These are phyloP conservation scores for Aspergillus mulundensis DNA, from an alignment of 495 filamentous ascomycete species.

Conservation along the genomic window DNA sequence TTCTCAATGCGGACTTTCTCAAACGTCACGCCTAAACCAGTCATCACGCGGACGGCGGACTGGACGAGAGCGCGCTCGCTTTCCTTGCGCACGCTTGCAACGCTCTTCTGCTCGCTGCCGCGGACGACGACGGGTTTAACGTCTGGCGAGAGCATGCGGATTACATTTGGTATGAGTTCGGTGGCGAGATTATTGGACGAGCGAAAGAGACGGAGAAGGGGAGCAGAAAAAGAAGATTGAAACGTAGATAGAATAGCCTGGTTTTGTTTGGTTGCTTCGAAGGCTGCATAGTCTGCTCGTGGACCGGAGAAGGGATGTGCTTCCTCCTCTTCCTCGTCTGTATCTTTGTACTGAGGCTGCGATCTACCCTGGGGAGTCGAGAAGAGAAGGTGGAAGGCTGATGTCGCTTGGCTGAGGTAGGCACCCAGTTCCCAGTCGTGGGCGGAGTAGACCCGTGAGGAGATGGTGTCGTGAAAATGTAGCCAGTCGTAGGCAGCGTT, in stretches of 20 bases:
- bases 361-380: conserved; percentile 45
- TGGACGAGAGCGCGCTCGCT: conserved; percentile 74
- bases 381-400: conserved; percentile 92
- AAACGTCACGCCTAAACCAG: conserved; percentile 72
- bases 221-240: conserved; percentile 53
- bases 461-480: conserved; percentile 83
- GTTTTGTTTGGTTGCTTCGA: conserved; percentile 70
- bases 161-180: conserved; percentile 78
- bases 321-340: conserved; percentile 50
- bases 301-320: conserved; percentile 74
- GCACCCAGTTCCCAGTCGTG: conserved; percentile 87
- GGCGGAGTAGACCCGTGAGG: conserved; percentile 62
- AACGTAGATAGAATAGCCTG: conserved; percentile 50
- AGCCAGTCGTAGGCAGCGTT: conserved; percentile 88
- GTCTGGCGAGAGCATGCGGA: conserved; percentile 78
- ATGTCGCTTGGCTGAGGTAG: conserved; percentile 78
- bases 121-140: conserved; percentile 90
- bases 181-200: conserved; percentile 67
- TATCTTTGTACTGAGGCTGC: conserved; percentile 30
- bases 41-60: conserved; percentile 74
- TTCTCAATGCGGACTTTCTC: conserved; percentile 76
- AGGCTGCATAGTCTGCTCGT: conserved; percentile 71
- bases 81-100: conserved; percentile 83
- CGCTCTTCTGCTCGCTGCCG: conserved; percentile 59
- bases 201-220: conserved; percentile 69